Conservation (phyloP, 371 early-diverging fungal genomes). For the Conidiobolus incongruus region DNA sequence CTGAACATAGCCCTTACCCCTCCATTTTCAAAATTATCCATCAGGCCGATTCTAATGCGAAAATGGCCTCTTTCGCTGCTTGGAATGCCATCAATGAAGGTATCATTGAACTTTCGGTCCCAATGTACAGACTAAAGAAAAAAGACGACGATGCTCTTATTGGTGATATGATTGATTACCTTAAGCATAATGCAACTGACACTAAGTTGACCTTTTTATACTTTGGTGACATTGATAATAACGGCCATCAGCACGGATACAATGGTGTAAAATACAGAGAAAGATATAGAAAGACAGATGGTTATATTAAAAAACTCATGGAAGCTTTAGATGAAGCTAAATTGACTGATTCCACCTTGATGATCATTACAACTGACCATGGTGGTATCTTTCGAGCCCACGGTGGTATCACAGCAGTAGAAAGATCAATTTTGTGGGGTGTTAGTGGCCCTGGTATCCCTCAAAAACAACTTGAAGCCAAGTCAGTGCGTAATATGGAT, state of each 20-base stretch:
- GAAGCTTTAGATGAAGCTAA: not conserved
- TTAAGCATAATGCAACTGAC: not conserved
- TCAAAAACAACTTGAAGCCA: not conserved
- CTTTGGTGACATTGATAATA: not conserved
- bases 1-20: slow-evolving; percentile 4
- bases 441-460: not conserved
- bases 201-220: not conserved
- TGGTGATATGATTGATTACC: not conserved
- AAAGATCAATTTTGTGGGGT: slow-evolving; percentile 1
- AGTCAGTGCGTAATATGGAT: not conserved
- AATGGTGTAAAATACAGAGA: not conserved
- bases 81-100: slow-evolving; percentile 7
- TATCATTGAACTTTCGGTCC: slow-evolving; percentile 2
- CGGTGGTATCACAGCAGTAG: slow-evolving; percentile 3
- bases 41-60: not conserved
- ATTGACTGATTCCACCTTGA: not conserved
- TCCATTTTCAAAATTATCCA: slow-evolving; percentile 5
- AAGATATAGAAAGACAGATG: slow-evolving; percentile 2
- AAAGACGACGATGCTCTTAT: not conserved
- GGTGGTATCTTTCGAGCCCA: slow-evolving; percentile 4
- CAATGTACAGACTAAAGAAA: not conserved
- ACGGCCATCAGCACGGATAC: not conserved
- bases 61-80: slow-evolving; percentile 3
- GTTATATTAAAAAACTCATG: slow-evolving; percentile 1
- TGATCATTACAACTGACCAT: slow-evolving; percentile 7